Base-by-base conservation (phyloP, 2,329 filamentous ascomycete species). In the Metarhizium brunneum region DNA sequence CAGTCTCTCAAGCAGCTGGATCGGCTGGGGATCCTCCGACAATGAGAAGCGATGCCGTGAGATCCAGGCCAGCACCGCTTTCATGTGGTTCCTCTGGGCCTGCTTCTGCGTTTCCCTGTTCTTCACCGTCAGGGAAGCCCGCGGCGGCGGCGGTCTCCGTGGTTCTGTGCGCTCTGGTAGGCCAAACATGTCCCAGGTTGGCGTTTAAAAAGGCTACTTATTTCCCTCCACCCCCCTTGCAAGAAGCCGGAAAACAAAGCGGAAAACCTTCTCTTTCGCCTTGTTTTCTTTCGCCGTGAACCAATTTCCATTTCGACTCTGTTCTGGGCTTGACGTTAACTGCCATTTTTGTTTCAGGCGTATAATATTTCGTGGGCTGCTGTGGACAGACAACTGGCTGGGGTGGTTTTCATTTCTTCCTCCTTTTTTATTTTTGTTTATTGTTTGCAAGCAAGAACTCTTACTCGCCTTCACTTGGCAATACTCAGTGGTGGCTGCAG, bases 41-140 rank as follows among this genome's bases (percentile, higher is more conserved):
- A 74, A 78, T 57, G 69, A 76, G 67, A 83, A 85, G 74, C 81
- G 86, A 61, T 92, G 88, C 73, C 84, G 82, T 59, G 83, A 90
- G 72, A 81, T 89, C 16, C 88, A 92, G 73, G 88, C 88, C 42
- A 80, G 81, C 59, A 83, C 81, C 38, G 86, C 82, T 42, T 92
- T 92, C 73, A 78, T 90, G 72, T 92, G 86, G 86, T 91, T 92
- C 73, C 79, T 89, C 51, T 89, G 86, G 68, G 78, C 74, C 43
- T 76, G 79, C 30, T 87, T 86, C 65, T 72, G 75, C 32, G 83
- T 74, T 3, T 77, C 78, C 45, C 67, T 84, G 48, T 73, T 82
- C 65, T 77, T 88, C 59, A 72, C 78, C 55, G 68, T 83, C 63
- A 71, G 74, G 57, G 76, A 78, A 56, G 75, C 78, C 62, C 77